Conservation (phyloP, 257 asterid species). For the Perilla frutescens region DNA sequence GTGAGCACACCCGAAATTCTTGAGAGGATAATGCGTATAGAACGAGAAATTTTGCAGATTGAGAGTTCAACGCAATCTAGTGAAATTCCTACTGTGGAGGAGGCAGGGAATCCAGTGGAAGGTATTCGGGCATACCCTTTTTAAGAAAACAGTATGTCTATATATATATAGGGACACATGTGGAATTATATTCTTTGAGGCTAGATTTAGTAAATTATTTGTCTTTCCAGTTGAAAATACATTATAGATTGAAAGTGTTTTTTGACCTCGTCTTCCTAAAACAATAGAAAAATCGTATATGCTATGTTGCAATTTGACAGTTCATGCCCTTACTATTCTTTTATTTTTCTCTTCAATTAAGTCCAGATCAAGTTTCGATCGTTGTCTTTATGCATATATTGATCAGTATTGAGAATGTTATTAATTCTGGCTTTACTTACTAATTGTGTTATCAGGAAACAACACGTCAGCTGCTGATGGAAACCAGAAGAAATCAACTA, state of each 20-base stretch:
- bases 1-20: slow-evolving; percentile 90
- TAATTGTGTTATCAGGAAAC: slow-evolving; percentile 40
- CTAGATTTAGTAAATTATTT: neutral
- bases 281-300: neutral
- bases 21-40: slow-evolving; percentile 72
- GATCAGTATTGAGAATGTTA: slow-evolving; percentile 4
- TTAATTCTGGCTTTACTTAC: slow-evolving; percentile 19
- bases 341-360: neutral
- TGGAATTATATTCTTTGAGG: neutral
- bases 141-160: neutral
- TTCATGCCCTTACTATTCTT: neutral
- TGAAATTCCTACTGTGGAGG: slow-evolving; percentile 46
- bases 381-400: slow-evolving; percentile 8
- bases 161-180: neutral
- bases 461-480: slow-evolving; percentile 52
- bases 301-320: slow-evolving; percentile 17
- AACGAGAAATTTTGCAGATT: slow-evolving; percentile 77
- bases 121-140: slow-evolving; percentile 36
- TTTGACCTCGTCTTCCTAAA: neutral
- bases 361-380: neutral
- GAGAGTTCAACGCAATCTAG: slow-evolving; percentile 66
- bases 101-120: slow-evolving; percentile 46
- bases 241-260: slow-evolving; percentile 1
- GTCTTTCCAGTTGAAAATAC: neutral
- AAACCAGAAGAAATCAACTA: slow-evolving; percentile 49